These are phyloP conservation scores for Purshia tridentata DNA, from an alignment of 306 rosid species.

Conservation along the genomic window DNA sequence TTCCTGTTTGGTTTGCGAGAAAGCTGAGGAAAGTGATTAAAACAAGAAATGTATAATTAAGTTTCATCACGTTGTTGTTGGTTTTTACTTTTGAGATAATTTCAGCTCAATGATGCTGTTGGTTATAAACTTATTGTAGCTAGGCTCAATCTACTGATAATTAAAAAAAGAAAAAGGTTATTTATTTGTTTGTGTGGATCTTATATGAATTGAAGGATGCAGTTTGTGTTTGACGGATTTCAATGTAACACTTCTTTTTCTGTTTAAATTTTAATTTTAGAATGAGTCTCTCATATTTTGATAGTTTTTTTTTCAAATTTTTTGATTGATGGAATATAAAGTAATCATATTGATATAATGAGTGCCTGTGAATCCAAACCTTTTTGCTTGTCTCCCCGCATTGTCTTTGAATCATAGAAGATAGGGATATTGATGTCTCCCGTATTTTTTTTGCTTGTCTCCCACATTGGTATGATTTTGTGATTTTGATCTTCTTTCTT, in stretches of 20 bases:
- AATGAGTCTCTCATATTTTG: no score
- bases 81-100: not conserved
- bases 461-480: slow-evolving; percentile 9
- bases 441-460: no score
- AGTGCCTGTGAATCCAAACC: no score
- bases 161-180: not conserved
- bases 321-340: no score
- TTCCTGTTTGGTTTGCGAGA: slow-evolving; percentile 1
- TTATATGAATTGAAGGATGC: not conserved
- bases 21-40: not conserved
- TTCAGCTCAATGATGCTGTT: slow-evolving; percentile 8
- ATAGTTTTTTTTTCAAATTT: no score
- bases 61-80: not conserved
- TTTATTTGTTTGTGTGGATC: not conserved
- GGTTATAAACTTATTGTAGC: not conserved
- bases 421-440: no score
- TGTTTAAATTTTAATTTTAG: not conserved
- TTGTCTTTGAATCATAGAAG: no score
- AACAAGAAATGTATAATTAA: not conserved
- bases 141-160: not conserved
- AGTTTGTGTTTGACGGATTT: not conserved
- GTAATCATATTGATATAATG: no score
- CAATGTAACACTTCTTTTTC: not conserved
- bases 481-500: slow-evolving; percentile 22
- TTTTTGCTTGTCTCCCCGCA: no score